Evolutionary conservation across 2,329 filamentous ascomycete species (phyloP).

Genomic region (Fusarium drepaniforme): DNA sequence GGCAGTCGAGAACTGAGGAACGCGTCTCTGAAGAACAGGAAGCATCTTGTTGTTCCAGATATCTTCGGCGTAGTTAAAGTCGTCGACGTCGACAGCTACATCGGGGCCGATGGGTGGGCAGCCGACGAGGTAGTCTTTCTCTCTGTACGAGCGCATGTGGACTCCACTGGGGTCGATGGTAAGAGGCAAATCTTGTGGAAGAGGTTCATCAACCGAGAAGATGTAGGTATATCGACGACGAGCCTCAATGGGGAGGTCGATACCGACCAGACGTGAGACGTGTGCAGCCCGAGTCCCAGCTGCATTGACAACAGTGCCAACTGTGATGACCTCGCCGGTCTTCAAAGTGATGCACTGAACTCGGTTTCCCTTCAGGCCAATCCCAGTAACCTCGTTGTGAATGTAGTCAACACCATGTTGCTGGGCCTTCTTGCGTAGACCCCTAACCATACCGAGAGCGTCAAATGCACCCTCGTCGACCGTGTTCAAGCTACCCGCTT

Average conservation of each 20-base stretch:
- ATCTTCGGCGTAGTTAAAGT: conserved; percentile 18
- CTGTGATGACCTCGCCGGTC: conserved; percentile 9
- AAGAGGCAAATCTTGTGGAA: conserved; percentile 18
- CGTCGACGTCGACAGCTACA: conserved; percentile 2
- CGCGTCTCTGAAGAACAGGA: conserved; percentile 13
- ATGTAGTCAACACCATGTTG: conserved; percentile 14
- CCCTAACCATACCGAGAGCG: conserved; percentile 13
- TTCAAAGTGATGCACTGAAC: conserved; percentile 6
- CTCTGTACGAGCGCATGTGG: conserved; percentile 20
- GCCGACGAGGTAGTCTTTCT: conserved; percentile 20
- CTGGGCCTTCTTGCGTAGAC: conserved; percentile 1
- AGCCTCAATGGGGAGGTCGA: conserved; percentile 22
- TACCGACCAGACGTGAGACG: neutral
- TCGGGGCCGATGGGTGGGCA: conserved; percentile 13
- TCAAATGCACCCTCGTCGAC: conserved; percentile 26
- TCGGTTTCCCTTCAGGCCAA: neutral
- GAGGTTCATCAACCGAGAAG: conserved; percentile 18
- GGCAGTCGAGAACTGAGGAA: conserved; percentile 18
- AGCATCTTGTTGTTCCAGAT: conserved; percentile 25
- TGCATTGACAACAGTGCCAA: neutral
- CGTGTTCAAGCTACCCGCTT: conserved; percentile 13
- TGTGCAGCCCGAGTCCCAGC: conserved; percentile 14
- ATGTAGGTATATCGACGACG: conserved; percentile 21
- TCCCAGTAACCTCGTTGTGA: conserved; percentile 15
- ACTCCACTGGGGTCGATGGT: conserved; percentile 22